These are phyloP conservation scores for Botryosphaeria agaves DNA, from an alignment of 2,329 filamentous ascomycete species.

Conservation along the genomic window DNA sequence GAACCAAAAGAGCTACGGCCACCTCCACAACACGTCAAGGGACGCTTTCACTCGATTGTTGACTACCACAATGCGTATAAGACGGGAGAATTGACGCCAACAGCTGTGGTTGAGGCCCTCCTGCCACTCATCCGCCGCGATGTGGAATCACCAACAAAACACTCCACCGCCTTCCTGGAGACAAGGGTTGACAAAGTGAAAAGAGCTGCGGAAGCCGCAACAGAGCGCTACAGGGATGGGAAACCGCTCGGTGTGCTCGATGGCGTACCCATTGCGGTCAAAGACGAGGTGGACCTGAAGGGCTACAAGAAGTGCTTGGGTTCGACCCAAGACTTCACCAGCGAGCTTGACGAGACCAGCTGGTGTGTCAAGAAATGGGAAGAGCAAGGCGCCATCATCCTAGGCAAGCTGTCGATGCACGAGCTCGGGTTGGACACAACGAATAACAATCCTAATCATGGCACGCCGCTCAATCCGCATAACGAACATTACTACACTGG, in stretches of 20 bases:
- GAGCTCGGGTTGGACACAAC: constrained; percentile 66
- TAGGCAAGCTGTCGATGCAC: constrained; percentile 68
- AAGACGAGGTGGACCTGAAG: constrained; percentile 59
- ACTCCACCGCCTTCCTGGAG: constrained; percentile 58
- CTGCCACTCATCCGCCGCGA: constrained; percentile 53
- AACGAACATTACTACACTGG: constrained; percentile 64
- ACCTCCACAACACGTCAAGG: constrained; percentile 7
- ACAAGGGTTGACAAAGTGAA: constrained; percentile 44
- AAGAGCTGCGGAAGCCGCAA: constrained; percentile 54
- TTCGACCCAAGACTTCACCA: constrained; percentile 39
- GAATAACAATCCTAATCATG: constrained; percentile 63
- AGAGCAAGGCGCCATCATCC: constrained; percentile 55
- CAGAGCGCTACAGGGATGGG: constrained; percentile 51
- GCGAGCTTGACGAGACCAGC: constrained; percentile 35
- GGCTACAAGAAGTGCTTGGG: constrained; percentile 54
- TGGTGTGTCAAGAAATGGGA: constrained; percentile 58
- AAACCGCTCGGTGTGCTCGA: constrained; percentile 53
- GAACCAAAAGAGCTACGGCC: constrained; percentile 9
- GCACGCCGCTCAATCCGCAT: constrained; percentile 62
- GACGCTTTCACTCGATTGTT: constrained; percentile 35
- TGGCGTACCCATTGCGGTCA: constrained; percentile 67
- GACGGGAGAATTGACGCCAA: constrained; percentile 51
- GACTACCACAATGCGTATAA: constrained; percentile 67
- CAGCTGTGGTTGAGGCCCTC: constrained; percentile 52
- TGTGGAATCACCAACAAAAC: constrained; percentile 34